Evolutionary conservation across 2,329 filamentous ascomycete species (phyloP), one percentile per base, ranked within the genome.

Genomic region (Sporothrix protearum): DNA sequence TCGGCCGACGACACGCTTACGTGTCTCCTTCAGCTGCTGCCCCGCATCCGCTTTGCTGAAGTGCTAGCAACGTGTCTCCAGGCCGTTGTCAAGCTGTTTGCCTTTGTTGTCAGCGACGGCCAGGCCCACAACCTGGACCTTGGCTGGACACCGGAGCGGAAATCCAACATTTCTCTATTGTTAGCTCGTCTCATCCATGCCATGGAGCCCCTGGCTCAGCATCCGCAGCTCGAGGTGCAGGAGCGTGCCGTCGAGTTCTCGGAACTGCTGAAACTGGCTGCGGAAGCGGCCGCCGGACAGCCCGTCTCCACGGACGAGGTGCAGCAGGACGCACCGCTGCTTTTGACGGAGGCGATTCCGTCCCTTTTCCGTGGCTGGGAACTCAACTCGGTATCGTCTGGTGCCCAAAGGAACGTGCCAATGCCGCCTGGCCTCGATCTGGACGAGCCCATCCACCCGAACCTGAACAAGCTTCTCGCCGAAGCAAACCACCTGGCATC

Each of bases 211-310:
- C 81, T 98, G 19, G 89, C 90, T 0, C 85, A 90, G 53, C 93
- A 98, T 79, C 94, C 95, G 0, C 93, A 90, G 76, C 85, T 99
- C 0, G 96, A 99, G 78, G 94, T 99, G 3, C 96, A 99, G 81
- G 96, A 98, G 80, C 89, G 96, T 71, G 91, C 94, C 2, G 94
- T 97, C 1, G 94, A 97, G 78, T 96, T 97, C 76, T 86, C 94
- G 0, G 96, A 99, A 78, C 85, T 98, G 14, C 88, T 98, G 77
- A 93, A 93, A 72, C 85, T 99, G 59, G 93, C 93, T 1, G 89
- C 90, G 0, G 96, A 99, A 81, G 94, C 95, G 16, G 88, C 88
- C 2, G 86, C 89, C 9, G 89, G 85, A 1, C 91, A 94, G 73
- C 85, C 87, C 12, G 82, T 87, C 16, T 86, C 85, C 0, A 85